phyloP scores from a whole-genome alignment of 495 filamentous ascomycete species.

The Xylaria intraflava region DNA sequence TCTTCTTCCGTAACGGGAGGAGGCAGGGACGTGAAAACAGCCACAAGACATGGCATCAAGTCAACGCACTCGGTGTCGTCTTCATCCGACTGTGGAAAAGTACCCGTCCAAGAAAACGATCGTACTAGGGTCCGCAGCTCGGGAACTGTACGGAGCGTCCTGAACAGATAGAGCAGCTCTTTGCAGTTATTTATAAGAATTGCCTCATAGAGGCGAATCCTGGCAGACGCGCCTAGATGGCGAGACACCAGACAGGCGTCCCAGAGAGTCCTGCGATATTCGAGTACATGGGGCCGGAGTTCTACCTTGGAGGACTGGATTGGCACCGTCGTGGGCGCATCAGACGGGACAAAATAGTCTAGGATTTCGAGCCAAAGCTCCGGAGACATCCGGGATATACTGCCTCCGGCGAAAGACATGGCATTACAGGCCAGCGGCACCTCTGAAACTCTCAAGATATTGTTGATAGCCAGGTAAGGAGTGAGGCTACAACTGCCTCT shows the following conservation, averaged over 20 bases:
- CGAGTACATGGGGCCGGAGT: conserved; percentile 1
- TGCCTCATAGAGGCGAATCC: not conserved
- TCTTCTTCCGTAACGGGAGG: no score
- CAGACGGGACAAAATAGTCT: not conserved
- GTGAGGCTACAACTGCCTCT: not conserved
- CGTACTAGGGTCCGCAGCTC: not conserved
- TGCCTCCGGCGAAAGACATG: not conserved
- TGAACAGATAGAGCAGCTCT: conserved; percentile 3
- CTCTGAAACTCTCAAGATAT: not conserved
- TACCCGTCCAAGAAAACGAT: conserved; percentile 4
- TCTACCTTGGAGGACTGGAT: not conserved
- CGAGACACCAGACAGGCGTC: not conserved
- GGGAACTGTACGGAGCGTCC: not conserved
- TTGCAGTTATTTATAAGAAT: conserved; percentile 2
- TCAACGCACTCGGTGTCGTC: not conserved
- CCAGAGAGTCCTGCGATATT: not conserved
- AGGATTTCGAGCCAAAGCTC: not conserved
- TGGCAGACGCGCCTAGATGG: not conserved
- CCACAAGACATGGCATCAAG: not conserved
- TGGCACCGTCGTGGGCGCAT: not conserved
- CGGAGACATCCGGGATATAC: not conserved
- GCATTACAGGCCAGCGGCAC: not conserved
- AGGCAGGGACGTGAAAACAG: not conserved
- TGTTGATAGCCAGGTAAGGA: not conserved
- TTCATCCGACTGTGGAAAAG: not conserved